Evolutionary conservation across 176 grass and related monocot genomes (phyloP).

Genomic region (Oryza longistaminata): DNA sequence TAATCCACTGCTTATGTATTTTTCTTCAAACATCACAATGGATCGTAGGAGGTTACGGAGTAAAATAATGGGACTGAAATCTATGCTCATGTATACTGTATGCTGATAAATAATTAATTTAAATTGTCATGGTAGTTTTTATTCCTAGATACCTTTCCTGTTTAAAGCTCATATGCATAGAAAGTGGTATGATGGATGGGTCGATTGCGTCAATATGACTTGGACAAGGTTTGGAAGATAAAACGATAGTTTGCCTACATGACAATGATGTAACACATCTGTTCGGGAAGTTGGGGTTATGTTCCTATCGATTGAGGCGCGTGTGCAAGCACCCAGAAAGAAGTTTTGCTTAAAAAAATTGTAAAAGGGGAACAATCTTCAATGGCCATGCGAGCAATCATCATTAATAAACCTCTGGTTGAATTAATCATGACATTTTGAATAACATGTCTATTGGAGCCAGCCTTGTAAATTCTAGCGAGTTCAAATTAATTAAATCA

Average conservation of each 20-base stretch:
- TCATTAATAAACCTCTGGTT: neutral
- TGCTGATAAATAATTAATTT: neutral
- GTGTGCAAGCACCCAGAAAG: neutral
- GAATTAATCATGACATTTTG: neutral
- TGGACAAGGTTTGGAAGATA: neutral
- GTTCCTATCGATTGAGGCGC: neutral
- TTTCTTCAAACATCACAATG: neutral
- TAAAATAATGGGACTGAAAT: neutral
- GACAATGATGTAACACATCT: neutral
- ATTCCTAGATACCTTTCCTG: neutral
- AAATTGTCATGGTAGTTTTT: neutral
- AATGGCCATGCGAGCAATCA: neutral
- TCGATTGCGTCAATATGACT: neutral
- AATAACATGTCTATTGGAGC: neutral
- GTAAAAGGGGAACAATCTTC: neutral
- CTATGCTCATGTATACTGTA: neutral
- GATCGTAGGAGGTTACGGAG: neutral
- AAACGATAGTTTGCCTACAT: slow-evolving; percentile 13
- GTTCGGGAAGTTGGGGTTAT: neutral
- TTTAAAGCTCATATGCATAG: neutral
- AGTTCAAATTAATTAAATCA: neutral
- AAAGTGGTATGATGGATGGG: neutral
- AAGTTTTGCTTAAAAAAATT: neutral
- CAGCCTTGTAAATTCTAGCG: slow-evolving; percentile 8
- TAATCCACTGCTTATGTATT: neutral